Conservation (phyloP, 352 stramenopile species). For the Phytophthora meadii region DNA sequence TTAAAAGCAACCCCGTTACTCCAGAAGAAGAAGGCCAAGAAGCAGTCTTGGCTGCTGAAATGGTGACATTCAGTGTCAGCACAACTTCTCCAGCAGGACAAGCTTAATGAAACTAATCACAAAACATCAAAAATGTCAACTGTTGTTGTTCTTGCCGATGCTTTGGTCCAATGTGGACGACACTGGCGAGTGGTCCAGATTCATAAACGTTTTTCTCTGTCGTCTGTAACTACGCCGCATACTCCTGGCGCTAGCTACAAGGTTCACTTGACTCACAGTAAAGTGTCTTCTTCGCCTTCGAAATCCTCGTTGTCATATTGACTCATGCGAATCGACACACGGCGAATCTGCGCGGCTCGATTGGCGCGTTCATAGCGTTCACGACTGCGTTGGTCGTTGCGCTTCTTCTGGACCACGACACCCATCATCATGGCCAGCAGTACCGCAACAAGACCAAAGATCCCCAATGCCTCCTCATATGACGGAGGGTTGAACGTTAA, state of each 20-base stretch:
- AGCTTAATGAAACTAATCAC: neutral
- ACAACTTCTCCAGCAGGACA: constrained; percentile 10
- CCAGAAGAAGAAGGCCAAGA: constrained; percentile 43
- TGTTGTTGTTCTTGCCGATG: constrained; percentile 19
- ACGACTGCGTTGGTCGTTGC: constrained; percentile 62
- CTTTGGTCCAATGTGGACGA: constrained; percentile 27
- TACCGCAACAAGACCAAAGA: constrained; percentile 60
- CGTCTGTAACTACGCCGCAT: neutral
- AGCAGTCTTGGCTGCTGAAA: constrained; percentile 39
- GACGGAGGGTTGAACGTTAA: constrained; percentile 56
- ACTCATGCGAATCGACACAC: constrained; percentile 79
- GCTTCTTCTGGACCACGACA: constrained; percentile 63
- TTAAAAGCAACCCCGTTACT: constrained; percentile 18
- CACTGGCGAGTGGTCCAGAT: constrained; percentile 16
- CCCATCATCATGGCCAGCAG: constrained; percentile 72
- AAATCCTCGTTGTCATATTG: constrained; percentile 58
- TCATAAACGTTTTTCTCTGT: constrained; percentile 28
- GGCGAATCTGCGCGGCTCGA: constrained; percentile 70
- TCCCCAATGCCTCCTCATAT: constrained; percentile 64
- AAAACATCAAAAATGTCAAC: constrained; percentile 37
- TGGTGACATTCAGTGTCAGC: constrained; percentile 40
- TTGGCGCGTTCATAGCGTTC: constrained; percentile 66
- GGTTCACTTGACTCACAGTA: constrained; percentile 48
- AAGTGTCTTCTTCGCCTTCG: constrained; percentile 59
- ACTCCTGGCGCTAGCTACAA: neutral